phyloP scores from a whole-genome alignment of 2,329 filamentous ascomycete species.

The Fusarium fracticaudum region DNA sequence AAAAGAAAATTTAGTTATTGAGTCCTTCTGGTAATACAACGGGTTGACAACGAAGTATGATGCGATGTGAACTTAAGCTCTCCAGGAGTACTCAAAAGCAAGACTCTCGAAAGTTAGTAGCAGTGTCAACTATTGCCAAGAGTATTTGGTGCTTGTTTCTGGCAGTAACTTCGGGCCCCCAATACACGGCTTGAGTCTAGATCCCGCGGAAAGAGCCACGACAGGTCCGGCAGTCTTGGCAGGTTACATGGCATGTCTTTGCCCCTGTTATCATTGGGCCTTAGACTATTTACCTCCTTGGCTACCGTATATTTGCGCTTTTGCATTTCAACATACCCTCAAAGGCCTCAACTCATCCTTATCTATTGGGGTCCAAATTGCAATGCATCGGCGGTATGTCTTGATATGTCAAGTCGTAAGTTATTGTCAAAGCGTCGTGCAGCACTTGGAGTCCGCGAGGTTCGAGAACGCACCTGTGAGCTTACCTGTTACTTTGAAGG shows the following conservation, averaged over 20 bases:
- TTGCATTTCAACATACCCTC: too few relatives aligned
- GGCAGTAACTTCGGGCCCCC: not conserved
- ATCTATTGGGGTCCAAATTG: not conserved
- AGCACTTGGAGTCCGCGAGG: not conserved
- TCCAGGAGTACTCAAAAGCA: too few relatives aligned
- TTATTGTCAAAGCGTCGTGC: not conserved
- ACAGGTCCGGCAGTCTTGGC: not conserved
- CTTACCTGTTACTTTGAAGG: accelerated
- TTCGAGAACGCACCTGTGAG: not conserved
- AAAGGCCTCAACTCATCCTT: not conserved
- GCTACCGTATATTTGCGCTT: not conserved
- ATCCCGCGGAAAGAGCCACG: not conserved
- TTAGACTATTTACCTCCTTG: not conserved
- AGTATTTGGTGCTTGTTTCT: not conserved
- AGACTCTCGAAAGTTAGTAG: too few relatives aligned
- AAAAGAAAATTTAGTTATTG: too few relatives aligned
- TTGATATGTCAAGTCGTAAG: not conserved
- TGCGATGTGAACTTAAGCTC: too few relatives aligned
- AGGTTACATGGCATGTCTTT: not conserved
- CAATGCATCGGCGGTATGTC: not conserved
- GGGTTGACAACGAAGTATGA: too few relatives aligned
- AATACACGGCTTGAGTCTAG: not conserved
- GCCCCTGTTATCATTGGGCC: not conserved
- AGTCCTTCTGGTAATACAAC: too few relatives aligned
- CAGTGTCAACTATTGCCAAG: not conserved